Percentiles rank a stretch among this genome's conserved stretches.
phyloP scores from a whole-genome alignment of 2,329 filamentous ascomycete species.

The Hypocreales sp. region DNA sequence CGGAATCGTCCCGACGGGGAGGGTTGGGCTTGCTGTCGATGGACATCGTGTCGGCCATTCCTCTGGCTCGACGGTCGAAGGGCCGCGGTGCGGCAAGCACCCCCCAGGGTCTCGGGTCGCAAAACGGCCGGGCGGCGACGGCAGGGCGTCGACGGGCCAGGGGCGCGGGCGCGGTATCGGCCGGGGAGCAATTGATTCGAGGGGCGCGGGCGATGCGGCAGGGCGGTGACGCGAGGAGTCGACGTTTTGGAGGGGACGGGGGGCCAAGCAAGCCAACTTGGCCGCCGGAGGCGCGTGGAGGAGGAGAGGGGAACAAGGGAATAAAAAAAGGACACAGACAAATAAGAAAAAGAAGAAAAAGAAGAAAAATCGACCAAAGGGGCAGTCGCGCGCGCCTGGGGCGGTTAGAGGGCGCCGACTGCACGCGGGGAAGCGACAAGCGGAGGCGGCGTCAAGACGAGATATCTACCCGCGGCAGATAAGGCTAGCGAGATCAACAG shows the following conservation, averaged over 20 bases:
- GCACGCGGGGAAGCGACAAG: constrained; percentile 1
- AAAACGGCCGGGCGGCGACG: too few species aligned
- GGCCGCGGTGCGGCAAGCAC: constrained; percentile 21
- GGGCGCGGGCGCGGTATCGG: too few species aligned
- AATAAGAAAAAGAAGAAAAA: constrained; percentile 15
- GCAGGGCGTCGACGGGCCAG: too few species aligned
- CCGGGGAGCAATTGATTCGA: too few species aligned
- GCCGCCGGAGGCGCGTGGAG: constrained; percentile 15
- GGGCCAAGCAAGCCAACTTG: constrained; percentile 1
- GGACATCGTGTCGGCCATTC: constrained; percentile 54
- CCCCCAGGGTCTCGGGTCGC: constrained; percentile 13
- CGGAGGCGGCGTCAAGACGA: too few species aligned
- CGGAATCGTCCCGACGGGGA: constrained; percentile 36
- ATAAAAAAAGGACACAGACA: too few species aligned
- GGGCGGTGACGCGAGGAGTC: background rate
- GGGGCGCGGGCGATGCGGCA: constrained; percentile 17
- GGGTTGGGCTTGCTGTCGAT: constrained; percentile 33
- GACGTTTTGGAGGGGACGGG: background rate
- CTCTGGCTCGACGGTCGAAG: constrained; percentile 18
- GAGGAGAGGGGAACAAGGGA: too few species aligned
- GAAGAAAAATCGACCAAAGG: constrained; percentile 6
- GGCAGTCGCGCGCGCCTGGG: constrained; percentile 9
- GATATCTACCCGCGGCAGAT: background rate
- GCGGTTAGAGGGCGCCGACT: constrained; percentile 8
- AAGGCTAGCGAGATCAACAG: background rate